Evolutionary conservation across 805 yeast genomes (phyloP), one percentile per base, ranked within the genome.

Genomic region (Cyberlindnera xylosilytica): DNA sequence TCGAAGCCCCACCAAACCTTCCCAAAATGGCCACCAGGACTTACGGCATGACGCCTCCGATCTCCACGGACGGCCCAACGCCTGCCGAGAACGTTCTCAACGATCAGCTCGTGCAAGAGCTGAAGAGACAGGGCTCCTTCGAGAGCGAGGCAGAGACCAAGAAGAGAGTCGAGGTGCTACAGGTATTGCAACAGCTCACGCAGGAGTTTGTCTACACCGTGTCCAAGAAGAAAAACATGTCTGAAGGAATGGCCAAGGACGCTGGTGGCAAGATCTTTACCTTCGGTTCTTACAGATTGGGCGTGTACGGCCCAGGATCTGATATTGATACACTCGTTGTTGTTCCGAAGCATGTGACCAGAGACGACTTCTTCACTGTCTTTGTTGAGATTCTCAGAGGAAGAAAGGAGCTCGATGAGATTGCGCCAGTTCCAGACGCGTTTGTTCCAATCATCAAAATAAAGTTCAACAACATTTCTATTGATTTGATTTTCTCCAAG

Each of bases 251-350:
- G 97, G 96, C 98, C 0, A 75, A 70, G 42, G 99, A 93, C 63
- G 95, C 98, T 0, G 99, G 99, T 29, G 99, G 99, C 28, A 93
- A 93, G 62, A 79, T 93, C n/a, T 93, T 90, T 61, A 89, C 97
- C 0, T 93, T 77, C 67, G 99, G 99, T 1, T 89, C 97, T 1
- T 93, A 90, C 58, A 73, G 97, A 49, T 67, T 93, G 34, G 99
- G 99, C 4, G 99, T 93, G 12, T 88, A 90, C 66, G 98, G 98
- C 0, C 98, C 98, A 0, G 98, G 99, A 1, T 85, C 96, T 0
- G 99, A 93, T 82, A 91, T 93, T 47, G 99, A 93, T 70, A 87
- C 98, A 0, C 68, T 93, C 35, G 87, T 93, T n/a, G 97, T 91
- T 20, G 97, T 87, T 15, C 99, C 99, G 2, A 93, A 91, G 56